These are phyloP conservation scores for Citrus inodora DNA, from an alignment of 345 rosid genomes.

Conservation along the genomic window DNA sequence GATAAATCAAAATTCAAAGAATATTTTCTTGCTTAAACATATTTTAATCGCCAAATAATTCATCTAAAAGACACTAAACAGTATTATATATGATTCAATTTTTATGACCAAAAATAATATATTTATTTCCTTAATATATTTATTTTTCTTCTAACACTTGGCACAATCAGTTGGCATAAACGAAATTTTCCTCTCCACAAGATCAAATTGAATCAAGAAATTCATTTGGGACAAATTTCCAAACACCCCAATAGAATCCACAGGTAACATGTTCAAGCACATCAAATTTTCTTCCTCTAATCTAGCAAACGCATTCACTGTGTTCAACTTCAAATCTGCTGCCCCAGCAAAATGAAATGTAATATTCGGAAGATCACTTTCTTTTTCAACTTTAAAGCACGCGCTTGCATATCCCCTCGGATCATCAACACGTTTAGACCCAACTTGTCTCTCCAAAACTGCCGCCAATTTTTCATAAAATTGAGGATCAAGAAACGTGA, in stretches of 20 bases:
- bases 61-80: neutral
- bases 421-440: constrained; percentile 31
- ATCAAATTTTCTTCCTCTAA: constrained; percentile 16
- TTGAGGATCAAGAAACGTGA: constrained; percentile 39
- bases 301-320: constrained; percentile 28
- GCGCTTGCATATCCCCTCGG: constrained; percentile 28
- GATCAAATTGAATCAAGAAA: constrained; percentile 42
- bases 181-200: constrained; percentile 30
- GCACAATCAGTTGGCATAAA: constrained; percentile 44
- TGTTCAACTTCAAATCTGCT: constrained; percentile 39
- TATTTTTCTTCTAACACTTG: neutral
- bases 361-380: constrained; percentile 33
- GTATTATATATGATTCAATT: too few species aligned
- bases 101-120: too few species aligned
- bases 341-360: constrained; percentile 50
- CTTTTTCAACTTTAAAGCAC: constrained; percentile 21
- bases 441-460: constrained; percentile 22
- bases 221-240: constrained; percentile 48
- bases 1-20: neutral
- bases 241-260: constrained; percentile 23
- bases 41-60: neutral
- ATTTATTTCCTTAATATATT: too few species aligned
- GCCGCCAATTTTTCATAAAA: constrained; percentile 33
- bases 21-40: neutral
- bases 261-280: constrained; percentile 36